These are phyloP conservation scores for Blastobotrys ciferrii DNA, from an alignment of 1,139 yeast species.

Conservation along the genomic window DNA sequence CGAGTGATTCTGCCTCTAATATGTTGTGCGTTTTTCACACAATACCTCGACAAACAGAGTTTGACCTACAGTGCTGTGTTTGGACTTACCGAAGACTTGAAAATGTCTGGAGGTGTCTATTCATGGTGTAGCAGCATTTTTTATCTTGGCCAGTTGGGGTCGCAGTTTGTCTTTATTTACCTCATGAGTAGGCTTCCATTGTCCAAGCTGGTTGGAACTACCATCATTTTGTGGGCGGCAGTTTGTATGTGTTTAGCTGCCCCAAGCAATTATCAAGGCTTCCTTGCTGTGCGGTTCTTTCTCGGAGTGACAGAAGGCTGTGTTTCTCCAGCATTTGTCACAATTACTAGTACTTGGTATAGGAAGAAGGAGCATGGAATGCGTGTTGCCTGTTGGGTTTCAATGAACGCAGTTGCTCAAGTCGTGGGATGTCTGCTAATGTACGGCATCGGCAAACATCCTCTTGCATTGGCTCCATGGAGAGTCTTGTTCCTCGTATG, in stretches of 20 bases:
- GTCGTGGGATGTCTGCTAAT: constrained; percentile 38
- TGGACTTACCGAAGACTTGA: constrained; percentile 16
- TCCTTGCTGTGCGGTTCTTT: constrained; percentile 55
- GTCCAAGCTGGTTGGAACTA: constrained; percentile 48
- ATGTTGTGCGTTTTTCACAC: constrained; percentile 10
- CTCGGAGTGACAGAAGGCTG: constrained; percentile 62
- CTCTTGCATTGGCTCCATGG: constrained; percentile 52
- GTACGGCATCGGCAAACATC: constrained; percentile 43
- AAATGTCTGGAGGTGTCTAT: constrained; percentile 15
- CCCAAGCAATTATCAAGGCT: constrained; percentile 51
- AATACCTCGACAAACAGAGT: constrained; percentile 32
- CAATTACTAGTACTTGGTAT: constrained; percentile 31
- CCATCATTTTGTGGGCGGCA: constrained; percentile 52
- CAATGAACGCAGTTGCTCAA: constrained; percentile 40
- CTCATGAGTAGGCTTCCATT: constrained; percentile 53
- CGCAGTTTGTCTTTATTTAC: constrained; percentile 51
- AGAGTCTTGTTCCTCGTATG: constrained; percentile 59
- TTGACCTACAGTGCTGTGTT: constrained; percentile 62
- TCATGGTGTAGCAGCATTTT: constrained; percentile 52
- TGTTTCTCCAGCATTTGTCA: constrained; percentile 49
- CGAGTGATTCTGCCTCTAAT: constrained; percentile 39
- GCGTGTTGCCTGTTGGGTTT: constrained; percentile 57
- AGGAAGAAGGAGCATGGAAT: constrained; percentile 40
- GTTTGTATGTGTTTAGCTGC: constrained; percentile 50
- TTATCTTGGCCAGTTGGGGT: constrained; percentile 50